Conservation (phyloP, 2,329 filamentous ascomycete genomes). For the Exophiala aquamarina region DNA sequence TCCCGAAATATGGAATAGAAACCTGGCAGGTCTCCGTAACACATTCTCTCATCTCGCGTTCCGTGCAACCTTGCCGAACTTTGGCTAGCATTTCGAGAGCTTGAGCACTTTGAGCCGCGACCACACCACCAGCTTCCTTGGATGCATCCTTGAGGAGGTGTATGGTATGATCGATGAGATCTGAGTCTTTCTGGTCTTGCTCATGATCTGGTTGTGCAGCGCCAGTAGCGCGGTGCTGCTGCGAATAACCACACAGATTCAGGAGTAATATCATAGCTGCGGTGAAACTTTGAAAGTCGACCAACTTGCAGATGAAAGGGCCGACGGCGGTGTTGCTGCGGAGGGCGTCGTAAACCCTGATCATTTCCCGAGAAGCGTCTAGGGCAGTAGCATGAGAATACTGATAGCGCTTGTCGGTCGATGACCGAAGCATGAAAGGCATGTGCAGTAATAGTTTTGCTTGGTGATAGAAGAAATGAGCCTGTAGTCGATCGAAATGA, state of each 20-base stretch:
- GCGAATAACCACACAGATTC: slow-evolving; percentile 41
- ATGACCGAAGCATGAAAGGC: slow-evolving; percentile 47
- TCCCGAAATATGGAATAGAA: slow-evolving; percentile 49
- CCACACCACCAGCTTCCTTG: slow-evolving; percentile 38
- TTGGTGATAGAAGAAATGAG: slow-evolving; percentile 43
- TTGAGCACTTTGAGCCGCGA: slow-evolving; percentile 44
- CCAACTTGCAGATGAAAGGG: slow-evolving; percentile 45
- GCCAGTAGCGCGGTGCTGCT: slow-evolving; percentile 24
- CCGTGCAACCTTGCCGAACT: slow-evolving; percentile 27
- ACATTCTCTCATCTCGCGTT: slow-evolving; percentile 10
- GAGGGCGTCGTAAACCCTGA: slow-evolving; percentile 39
- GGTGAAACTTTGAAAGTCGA: slow-evolving; percentile 51
- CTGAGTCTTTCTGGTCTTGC: slow-evolving; percentile 39
- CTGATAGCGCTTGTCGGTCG: slow-evolving; percentile 37
- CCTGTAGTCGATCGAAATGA: slow-evolving; percentile 34
- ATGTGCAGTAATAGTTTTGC: slow-evolving; percentile 44
- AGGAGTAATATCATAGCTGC: slow-evolving; percentile 46
- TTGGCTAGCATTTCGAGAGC: slow-evolving; percentile 41
- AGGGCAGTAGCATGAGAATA: slow-evolving; percentile 41
- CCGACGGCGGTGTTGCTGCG: slow-evolving; percentile 30
- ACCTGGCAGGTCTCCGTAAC: slow-evolving; percentile 36
- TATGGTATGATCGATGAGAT: slow-evolving; percentile 35
- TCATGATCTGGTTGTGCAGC: slow-evolving; percentile 26
- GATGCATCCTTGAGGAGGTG: slow-evolving; percentile 36
- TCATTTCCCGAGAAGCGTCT: slow-evolving; percentile 43